Evolutionary conservation across 2,329 filamentous ascomycete genomes (phyloP).

Genomic region (Cladorrhinum sp.): DNA sequence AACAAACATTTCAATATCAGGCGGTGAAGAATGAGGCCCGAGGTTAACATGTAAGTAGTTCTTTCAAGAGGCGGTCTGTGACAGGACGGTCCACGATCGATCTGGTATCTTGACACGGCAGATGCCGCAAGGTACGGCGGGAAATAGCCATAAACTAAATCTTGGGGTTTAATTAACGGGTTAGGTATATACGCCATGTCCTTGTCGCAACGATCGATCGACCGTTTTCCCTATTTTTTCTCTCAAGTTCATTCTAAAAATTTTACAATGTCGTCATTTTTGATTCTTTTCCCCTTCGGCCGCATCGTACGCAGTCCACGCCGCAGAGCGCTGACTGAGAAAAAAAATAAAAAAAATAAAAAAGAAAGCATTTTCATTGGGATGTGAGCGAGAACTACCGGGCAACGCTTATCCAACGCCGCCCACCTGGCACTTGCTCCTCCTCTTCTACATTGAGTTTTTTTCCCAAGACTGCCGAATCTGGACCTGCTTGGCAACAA

Average conservation of each 20-base stretch:
- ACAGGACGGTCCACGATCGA: background rate
- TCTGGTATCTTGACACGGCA: background rate
- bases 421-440: background rate
- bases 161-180: background rate
- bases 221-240: background rate
- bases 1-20: background rate
- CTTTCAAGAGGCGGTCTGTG: too few species aligned
- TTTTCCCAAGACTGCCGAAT: background rate
- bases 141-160: background rate
- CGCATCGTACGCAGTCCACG: background rate
- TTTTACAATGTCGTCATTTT: background rate
- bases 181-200: background rate
- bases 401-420: too few species aligned
- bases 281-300: background rate
- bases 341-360: too few species aligned
- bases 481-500: background rate
- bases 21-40: background rate
- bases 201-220: background rate
- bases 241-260: background rate
- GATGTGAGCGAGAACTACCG: too few species aligned
- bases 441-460: background rate
- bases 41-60: too few species aligned
- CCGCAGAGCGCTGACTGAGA: slow-evolving; percentile 1
- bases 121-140: background rate
- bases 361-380: too few species aligned